Conservation (phyloP, 768 basidiomycete genomes). For the Mycena floridula region DNA sequence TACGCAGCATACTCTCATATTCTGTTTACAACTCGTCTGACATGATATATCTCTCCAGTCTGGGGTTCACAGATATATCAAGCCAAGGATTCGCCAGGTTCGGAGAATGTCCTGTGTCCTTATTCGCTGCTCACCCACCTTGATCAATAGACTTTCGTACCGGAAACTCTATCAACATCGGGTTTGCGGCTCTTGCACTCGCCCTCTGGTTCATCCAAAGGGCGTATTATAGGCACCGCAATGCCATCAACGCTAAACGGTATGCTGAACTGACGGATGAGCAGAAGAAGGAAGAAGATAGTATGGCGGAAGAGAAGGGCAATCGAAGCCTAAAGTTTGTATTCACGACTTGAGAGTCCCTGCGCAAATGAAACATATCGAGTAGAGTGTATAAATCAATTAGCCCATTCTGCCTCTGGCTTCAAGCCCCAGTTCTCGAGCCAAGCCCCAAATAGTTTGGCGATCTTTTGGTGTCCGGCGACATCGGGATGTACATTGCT, state of each 20-base stretch:
- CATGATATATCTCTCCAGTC: too few species aligned
- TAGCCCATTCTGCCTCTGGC: slow-evolving; percentile 16
- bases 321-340: slow-evolving; percentile 27
- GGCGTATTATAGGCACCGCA: slow-evolving; percentile 8
- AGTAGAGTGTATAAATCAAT: too few species aligned
- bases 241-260: slow-evolving; percentile 11
- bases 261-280: slow-evolving; percentile 16
- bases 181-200: slow-evolving; percentile 8
- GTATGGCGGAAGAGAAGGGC: slow-evolving; percentile 20
- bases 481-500: slow-evolving; percentile 46
- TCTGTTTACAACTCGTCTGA: slow-evolving; percentile 24
- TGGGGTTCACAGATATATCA: slow-evolving; percentile 31
- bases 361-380: too few species aligned
- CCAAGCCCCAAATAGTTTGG: slow-evolving; percentile 38
- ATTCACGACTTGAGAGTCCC: slow-evolving; percentile 24
- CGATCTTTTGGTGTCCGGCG: slow-evolving; percentile 41
- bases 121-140: not conserved
- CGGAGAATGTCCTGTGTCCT: not conserved
- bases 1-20: slow-evolving; percentile 5
- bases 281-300: slow-evolving; percentile 21
- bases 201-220: slow-evolving; percentile 14
- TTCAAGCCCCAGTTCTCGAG: slow-evolving; percentile 40
- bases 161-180: slow-evolving; percentile 13
- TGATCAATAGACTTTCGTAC: slow-evolving; percentile 23
- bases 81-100: slow-evolving; percentile 30